Conservation (phyloP, 768 basidiomycete species). For the Leccinum longicurvipes region DNA sequence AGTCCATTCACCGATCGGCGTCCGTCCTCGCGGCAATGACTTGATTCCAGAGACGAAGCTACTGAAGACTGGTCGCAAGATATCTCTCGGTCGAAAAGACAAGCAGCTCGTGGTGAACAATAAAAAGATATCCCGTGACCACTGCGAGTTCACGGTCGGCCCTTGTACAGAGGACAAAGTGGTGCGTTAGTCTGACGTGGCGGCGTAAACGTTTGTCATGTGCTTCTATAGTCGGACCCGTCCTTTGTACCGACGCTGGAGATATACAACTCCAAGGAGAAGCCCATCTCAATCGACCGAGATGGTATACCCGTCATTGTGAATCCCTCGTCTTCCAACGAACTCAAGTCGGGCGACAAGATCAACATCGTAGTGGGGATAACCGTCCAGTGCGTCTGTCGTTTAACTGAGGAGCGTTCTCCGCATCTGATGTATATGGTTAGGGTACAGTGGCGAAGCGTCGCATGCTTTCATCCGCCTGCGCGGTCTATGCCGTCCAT, state of each 20-base stretch:
- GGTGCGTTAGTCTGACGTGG: conserved; percentile 39
- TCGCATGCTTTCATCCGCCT: conserved; percentile 48
- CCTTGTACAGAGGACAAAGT: conserved; percentile 48
- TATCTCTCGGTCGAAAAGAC: conserved; percentile 57
- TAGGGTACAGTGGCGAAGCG: conserved; percentile 51
- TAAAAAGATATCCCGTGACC: conserved; percentile 63
- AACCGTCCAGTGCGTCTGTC: conserved; percentile 42
- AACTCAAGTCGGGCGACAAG: conserved; percentile 54
- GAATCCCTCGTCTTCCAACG: conserved; percentile 36
- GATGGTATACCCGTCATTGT: conserved; percentile 30
- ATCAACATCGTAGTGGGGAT: conserved; percentile 45
- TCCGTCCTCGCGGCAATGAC: conserved; percentile 1
- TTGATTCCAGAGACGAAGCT: conserved; percentile 47
- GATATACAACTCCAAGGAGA: conserved; percentile 47
- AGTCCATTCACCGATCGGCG: conserved; percentile 27
- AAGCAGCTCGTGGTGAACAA: conserved; percentile 48
- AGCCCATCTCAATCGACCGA: conserved; percentile 42
- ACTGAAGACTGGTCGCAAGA: conserved; percentile 55
- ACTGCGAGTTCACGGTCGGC: conserved; percentile 57
- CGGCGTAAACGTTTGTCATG: not conserved
- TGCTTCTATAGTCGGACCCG: conserved; percentile 44
- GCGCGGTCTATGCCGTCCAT: conserved; percentile 35
- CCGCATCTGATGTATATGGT: conserved; percentile 1
- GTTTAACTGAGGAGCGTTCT: not conserved
- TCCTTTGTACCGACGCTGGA: conserved; percentile 45